These are phyloP conservation scores for Blastobotrys americana DNA, from an alignment of 805 yeast genomes.

Conservation along the genomic window DNA sequence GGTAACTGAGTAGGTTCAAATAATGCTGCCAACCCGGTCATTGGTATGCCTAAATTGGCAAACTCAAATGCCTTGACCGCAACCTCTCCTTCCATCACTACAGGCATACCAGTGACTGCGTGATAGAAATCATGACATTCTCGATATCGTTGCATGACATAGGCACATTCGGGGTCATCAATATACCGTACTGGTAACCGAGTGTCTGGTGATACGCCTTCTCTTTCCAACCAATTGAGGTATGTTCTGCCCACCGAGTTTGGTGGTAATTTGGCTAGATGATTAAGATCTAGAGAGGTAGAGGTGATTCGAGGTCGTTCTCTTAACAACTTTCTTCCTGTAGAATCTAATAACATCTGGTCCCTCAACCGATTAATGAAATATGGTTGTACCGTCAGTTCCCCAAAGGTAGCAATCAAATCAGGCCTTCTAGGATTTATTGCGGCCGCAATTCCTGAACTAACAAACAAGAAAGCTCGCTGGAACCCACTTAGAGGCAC, in stretches of 20 bases:
- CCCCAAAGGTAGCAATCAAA: constrained; percentile 52
- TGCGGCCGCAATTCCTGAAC: constrained; percentile 71
- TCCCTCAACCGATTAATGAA: constrained; percentile 56
- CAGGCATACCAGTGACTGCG: constrained; percentile 82
- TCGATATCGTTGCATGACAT: constrained; percentile 86
- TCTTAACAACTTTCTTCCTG: constrained; percentile 68
- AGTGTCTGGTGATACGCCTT: constrained; percentile 91
- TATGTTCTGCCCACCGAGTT: constrained; percentile 77
- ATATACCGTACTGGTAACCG: constrained; percentile 82
- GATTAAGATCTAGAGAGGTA: constrained; percentile 54
- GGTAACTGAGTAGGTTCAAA: constrained; percentile 78
- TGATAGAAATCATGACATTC: constrained; percentile 98
- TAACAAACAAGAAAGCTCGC: constrained; percentile 52
- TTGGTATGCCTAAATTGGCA: constrained; percentile 86
- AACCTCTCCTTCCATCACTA: constrained; percentile 92
- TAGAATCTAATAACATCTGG: constrained; percentile 66
- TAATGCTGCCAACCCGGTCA: constrained; percentile 90
- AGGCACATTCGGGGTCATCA: constrained; percentile 84
- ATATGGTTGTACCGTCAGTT: constrained; percentile 71
- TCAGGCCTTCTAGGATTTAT: constrained; percentile 36
- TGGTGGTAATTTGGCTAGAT: constrained; percentile 52
- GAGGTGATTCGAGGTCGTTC: constrained; percentile 83
- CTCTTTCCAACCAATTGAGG: constrained; percentile 71
- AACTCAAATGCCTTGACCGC: constrained; percentile 89
- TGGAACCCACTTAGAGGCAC: constrained; percentile 66